These are phyloP conservation scores for Naganishia cerealis DNA, from an alignment of 1,284 basidiomycete species.

Conservation along the genomic window DNA sequence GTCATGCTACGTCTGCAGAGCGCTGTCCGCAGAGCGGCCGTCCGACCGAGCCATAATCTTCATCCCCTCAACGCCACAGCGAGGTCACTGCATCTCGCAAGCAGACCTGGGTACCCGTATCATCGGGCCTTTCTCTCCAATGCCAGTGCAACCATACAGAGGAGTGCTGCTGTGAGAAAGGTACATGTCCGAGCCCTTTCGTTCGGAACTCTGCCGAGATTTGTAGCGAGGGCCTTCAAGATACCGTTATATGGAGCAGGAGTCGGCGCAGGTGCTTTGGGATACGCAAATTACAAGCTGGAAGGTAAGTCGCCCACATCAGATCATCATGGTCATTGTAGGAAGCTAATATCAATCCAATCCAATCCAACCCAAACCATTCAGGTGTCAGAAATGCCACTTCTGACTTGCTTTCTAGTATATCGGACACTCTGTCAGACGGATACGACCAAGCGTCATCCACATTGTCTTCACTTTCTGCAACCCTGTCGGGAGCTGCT, in stretches of 20 bases:
- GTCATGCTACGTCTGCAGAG: slow-evolving; percentile 18
- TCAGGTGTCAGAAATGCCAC: slow-evolving; percentile 51
- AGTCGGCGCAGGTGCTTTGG: slow-evolving; percentile 81
- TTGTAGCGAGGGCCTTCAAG: slow-evolving; percentile 77
- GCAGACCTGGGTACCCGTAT: slow-evolving; percentile 1
- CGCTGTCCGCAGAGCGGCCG: slow-evolving; percentile 6
- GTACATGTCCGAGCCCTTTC: slow-evolving; percentile 66
- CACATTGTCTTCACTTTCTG: slow-evolving; percentile 18
- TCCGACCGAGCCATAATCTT: neutral
- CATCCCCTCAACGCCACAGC: slow-evolving; percentile 12
- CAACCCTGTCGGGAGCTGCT: slow-evolving; percentile 16
- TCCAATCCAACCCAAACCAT: neutral
- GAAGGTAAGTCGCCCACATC: slow-evolving; percentile 64
- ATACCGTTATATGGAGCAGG: slow-evolving; percentile 81
- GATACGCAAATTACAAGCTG: slow-evolving; percentile 89
- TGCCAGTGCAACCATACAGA: neutral
- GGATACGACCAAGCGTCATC: slow-evolving; percentile 46
- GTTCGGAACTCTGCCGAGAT: slow-evolving; percentile 76
- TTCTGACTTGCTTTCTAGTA: slow-evolving; percentile 42
- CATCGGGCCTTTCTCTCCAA: slow-evolving; percentile 20
- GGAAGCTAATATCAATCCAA: neutral
- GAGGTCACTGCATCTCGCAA: slow-evolving; percentile 18
- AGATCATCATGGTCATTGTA: neutral
- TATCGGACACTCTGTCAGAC: slow-evolving; percentile 44
- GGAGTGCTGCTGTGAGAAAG: slow-evolving; percentile 13